Conservation (phyloP, 202 grass and related monocot genomes). For the Panicum hallii region DNA sequence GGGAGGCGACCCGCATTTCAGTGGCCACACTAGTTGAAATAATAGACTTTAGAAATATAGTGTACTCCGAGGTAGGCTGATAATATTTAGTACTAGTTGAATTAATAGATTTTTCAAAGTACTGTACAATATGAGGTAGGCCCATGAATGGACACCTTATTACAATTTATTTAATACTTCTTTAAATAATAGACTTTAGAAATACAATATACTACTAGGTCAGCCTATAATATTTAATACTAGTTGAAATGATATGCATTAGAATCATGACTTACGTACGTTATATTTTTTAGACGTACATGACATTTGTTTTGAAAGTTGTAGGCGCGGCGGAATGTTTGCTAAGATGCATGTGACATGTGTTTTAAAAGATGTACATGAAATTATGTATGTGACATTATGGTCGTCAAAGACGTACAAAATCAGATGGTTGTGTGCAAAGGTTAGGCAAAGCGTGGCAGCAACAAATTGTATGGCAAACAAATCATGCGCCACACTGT, state of each 20-base stretch:
- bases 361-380: background rate
- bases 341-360: background rate
- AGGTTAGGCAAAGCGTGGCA: background rate
- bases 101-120: background rate
- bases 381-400: background rate
- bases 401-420: background rate
- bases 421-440: background rate
- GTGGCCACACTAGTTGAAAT: background rate
- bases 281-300: background rate
- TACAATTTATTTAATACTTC: background rate
- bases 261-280: background rate
- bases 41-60: background rate
- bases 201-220: background rate
- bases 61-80: background rate
- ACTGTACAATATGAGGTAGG: background rate
- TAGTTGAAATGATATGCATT: background rate
- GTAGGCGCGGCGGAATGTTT: background rate
- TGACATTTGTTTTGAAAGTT: background rate
- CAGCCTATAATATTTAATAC: background rate
- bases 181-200: background rate
- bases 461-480: background rate
- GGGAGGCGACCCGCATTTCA: background rate
- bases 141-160: background rate
- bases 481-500: background rate
- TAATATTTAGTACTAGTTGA: background rate